A percentile compares a stretch with the other conserved stretches of the same genome.
These are phyloP conservation scores for Aegilops umbellulata DNA, from an alignment of 176 grass and related monocot genomes.

Conservation along the genomic window DNA sequence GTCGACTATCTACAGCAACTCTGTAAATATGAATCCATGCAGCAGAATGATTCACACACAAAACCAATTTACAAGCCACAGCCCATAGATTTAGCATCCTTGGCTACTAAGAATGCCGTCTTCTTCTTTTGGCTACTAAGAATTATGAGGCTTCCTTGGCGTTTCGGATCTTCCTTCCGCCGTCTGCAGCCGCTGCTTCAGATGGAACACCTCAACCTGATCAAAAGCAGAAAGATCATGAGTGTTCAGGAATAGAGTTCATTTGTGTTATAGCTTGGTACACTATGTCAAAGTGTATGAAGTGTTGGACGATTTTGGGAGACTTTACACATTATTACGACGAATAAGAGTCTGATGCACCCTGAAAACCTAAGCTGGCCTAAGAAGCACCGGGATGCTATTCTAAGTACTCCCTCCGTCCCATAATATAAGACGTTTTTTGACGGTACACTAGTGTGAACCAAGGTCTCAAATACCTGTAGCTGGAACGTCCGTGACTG, in stretches of 20 bases:
- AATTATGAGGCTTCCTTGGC: slow-evolving; percentile 57
- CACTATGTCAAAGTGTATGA: neutral
- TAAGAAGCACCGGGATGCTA: neutral
- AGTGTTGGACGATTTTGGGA: neutral
- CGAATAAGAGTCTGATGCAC: neutral
- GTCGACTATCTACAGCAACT: neutral
- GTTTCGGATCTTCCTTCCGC: slow-evolving; percentile 58
- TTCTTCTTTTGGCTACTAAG: neutral
- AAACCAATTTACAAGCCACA: slow-evolving; percentile 16
- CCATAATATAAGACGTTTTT: no score
- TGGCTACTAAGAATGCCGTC: no score
- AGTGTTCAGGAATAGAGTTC: neutral
- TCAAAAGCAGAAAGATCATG: slow-evolving; percentile 5
- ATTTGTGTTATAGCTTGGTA: neutral
- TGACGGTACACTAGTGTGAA: no score
- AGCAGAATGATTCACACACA: neutral
- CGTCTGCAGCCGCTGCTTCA: slow-evolving; percentile 77
- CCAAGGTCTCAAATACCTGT: slow-evolving; percentile 51
- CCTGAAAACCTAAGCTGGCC: neutral
- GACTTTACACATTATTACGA: neutral
- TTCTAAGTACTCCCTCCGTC: no score
- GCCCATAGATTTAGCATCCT: neutral
- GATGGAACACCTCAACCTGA: slow-evolving; percentile 86
- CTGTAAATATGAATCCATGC: neutral
- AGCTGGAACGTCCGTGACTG: slow-evolving; percentile 73